These are phyloP conservation scores for Capsicum rhomboideum DNA, from an alignment of 257 asterid genomes.

Conservation along the genomic window DNA sequence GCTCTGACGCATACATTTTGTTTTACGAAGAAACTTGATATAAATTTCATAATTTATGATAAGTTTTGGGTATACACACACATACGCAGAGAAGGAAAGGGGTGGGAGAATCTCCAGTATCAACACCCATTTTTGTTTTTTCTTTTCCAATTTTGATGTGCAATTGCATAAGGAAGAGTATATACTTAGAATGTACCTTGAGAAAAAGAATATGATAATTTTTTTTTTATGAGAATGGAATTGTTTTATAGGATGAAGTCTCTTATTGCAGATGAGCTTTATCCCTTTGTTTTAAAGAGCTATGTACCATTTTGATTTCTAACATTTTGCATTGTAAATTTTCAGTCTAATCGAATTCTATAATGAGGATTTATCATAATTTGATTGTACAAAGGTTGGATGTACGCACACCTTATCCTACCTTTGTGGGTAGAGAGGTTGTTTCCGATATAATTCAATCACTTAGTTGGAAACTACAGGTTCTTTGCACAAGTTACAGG, in stretches of 20 bases:
- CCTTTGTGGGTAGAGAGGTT: no score
- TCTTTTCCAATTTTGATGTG: background rate
- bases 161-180: background rate
- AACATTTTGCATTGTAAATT: no score
- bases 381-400: no score
- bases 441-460: no score
- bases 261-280: no score
- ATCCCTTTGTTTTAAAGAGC: no score
- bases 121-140: background rate
- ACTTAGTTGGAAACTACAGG: no score
- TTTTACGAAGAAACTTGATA: conserved; percentile 62
- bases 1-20: conserved; percentile 69
- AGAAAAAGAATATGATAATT: background rate
- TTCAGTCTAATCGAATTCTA: no score
- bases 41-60: background rate
- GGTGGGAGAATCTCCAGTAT: conserved; percentile 8
- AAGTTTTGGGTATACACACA: background rate
- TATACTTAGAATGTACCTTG: background rate
- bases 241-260: background rate
- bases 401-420: no score
- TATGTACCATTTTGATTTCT: no score
- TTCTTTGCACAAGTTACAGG: no score
- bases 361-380: no score
- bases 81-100: background rate
- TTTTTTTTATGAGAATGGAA: background rate